Conservation (phyloP, 768 basidiomycete genomes). For the Tylopilus rubrobrunneus region DNA sequence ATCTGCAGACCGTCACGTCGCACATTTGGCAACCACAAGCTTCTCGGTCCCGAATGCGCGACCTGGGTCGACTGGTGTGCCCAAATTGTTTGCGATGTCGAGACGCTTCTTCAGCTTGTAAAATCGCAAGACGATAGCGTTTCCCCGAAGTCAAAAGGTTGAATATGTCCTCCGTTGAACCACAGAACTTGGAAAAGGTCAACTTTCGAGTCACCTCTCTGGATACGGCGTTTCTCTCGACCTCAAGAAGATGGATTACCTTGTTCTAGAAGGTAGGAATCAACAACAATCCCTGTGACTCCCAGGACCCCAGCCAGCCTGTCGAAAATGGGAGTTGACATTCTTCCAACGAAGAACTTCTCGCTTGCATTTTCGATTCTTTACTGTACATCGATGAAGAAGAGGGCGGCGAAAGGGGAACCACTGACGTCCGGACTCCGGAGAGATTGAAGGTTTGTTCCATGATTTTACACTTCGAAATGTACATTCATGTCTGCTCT, state of each 20-base stretch:
- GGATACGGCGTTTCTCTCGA: conserved; percentile 93
- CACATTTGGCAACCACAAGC: conserved; percentile 25
- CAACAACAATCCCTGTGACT: conserved; percentile 9
- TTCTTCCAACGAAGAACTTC: conserved; percentile 16
- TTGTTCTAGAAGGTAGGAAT: conserved; percentile 84
- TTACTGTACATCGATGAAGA: conserved; percentile 27
- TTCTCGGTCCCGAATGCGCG: conserved; percentile 38
- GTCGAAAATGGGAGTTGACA: conserved; percentile 6
- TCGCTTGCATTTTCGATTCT: conserved; percentile 29
- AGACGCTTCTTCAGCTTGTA: conserved; percentile 52
- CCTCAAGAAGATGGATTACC: conserved; percentile 96
- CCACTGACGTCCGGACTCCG: conserved; percentile 45
- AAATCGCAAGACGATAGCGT: conserved; percentile 43
- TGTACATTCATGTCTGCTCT: background rate
- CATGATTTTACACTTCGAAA: background rate
- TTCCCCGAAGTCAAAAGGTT: conserved; percentile 40
- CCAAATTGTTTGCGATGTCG: conserved; percentile 61
- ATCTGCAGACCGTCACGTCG: conserved; percentile 55
- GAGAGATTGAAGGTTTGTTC: conserved; percentile 54
- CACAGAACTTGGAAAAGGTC: conserved; percentile 34
- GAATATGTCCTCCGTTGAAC: conserved; percentile 67
- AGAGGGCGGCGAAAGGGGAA: conserved; percentile 36
- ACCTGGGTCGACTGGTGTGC: conserved; percentile 90
- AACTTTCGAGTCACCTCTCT: conserved; percentile 49
- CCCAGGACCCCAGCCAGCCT: background rate